A percentile compares a stretch with the other conserved stretches of the same genome.
These are phyloP conservation scores for Achlya hypogyna DNA, from an alignment of 352 stramenopile species.

Conservation along the genomic window DNA sequence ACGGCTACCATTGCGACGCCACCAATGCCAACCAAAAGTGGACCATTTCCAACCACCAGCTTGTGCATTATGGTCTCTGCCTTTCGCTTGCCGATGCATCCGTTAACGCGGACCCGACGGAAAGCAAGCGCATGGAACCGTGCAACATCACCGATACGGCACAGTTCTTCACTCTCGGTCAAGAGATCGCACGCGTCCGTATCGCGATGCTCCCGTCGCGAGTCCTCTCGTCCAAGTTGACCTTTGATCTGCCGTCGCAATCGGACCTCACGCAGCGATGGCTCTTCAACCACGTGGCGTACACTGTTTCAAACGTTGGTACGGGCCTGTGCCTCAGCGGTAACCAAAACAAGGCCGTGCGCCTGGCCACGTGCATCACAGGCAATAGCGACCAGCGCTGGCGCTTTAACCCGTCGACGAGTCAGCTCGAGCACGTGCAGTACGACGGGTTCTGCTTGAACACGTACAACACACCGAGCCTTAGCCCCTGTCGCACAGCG, in stretches of 20 bases:
- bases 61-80: not conserved
- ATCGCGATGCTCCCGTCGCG: not conserved
- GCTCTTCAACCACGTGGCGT: not conserved
- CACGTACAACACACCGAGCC: not conserved
- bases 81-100: not conserved
- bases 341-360: constrained; percentile 38
- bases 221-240: not conserved
- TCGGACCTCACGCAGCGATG: not conserved
- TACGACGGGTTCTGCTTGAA: constrained; percentile 55
- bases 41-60: not conserved
- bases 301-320: constrained; percentile 24
- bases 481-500: not conserved
- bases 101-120: not conserved
- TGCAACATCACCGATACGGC: not conserved
- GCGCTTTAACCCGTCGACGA: constrained; percentile 37
- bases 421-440: constrained; percentile 33
- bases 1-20: not conserved
- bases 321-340: constrained; percentile 57
- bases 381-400: constrained; percentile 56
- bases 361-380: constrained; percentile 45
- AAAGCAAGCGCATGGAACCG: not conserved
- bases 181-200: not conserved
- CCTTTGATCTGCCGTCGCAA: not conserved
- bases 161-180: not conserved
- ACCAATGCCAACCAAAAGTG: constrained; percentile 13